Conservation (phyloP, 1,139 yeast species). For the Debaryomyces coudertii region DNA sequence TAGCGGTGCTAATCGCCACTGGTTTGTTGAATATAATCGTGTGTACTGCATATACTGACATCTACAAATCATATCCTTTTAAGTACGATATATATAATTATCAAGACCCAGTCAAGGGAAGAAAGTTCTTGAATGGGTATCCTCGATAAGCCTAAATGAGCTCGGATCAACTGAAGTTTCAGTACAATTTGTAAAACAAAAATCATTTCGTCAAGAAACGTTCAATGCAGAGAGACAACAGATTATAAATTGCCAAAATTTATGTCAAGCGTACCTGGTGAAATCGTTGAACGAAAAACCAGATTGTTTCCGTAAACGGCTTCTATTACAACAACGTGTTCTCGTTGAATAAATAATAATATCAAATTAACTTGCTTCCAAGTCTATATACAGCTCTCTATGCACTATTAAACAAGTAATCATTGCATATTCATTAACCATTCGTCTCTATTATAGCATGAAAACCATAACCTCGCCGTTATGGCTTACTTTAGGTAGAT, state of each 20-base stretch:
- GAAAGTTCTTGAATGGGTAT: no score
- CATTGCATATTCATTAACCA: constrained; percentile 2
- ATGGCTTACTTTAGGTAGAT: constrained; percentile 1
- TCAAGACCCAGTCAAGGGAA: not conserved
- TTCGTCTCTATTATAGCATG: not conserved
- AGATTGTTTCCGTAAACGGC: not conserved
- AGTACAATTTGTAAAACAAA: no score
- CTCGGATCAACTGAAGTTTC: no score
- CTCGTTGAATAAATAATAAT: not conserved
- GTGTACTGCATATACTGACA: not conserved
- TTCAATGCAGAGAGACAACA: no score
- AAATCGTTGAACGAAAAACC: not conserved
- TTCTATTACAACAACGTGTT: not conserved
- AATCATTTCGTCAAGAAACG: no score
- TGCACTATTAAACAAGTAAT: constrained; percentile 6
- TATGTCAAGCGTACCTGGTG: no score
- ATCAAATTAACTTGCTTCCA: constrained; percentile 4
- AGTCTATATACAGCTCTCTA: constrained; percentile 8
- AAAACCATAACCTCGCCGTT: not conserved
- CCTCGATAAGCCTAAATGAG: no score
- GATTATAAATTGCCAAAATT: no score
- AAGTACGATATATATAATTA: not conserved
- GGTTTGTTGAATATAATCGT: constrained; percentile 1
- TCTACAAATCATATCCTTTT: not conserved
- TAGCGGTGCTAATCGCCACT: constrained; percentile 7